Evolutionary conservation across 2,329 filamentous ascomycete genomes (phyloP).

Genomic region (Penicillium sp.): DNA sequence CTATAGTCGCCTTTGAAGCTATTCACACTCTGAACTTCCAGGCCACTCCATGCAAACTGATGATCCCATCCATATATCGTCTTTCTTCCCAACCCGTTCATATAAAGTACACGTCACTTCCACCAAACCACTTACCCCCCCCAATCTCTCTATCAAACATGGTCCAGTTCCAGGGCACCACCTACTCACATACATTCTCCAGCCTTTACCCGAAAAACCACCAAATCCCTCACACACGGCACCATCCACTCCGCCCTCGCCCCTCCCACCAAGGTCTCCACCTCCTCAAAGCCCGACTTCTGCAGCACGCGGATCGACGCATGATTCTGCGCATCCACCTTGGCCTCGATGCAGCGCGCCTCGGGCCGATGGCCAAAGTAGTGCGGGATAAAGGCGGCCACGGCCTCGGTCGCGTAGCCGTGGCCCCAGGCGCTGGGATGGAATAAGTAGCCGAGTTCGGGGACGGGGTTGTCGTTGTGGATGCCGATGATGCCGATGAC

Average conservation of each 20-base stretch:
- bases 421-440: slow-evolving; percentile 49
- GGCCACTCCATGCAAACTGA: no score
- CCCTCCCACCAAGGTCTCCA: background rate
- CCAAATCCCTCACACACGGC: background rate
- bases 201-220: background rate
- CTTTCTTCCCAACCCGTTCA: no score
- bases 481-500: slow-evolving; percentile 4
- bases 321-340: slow-evolving; percentile 46
- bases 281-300: slow-evolving; percentile 30
- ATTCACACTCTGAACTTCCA: no score
- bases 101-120: no score
- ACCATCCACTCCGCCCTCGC: background rate
- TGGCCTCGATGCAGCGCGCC: slow-evolving; percentile 26
- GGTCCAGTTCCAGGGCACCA: no score
- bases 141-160: no score
- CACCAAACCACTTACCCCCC: no score
- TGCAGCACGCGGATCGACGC: slow-evolving; percentile 53
- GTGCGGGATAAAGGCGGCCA: slow-evolving; percentile 42
- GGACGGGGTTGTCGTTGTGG: background rate
- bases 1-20: no score
- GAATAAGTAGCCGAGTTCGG: slow-evolving; percentile 54
- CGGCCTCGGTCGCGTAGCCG: slow-evolving; percentile 54
- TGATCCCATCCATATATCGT: no score
- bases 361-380: slow-evolving; percentile 47
- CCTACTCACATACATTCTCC: background rate